Evolutionary conservation across 495 filamentous ascomycete genomes (phyloP), one percentile per base, ranked within the genome.

Genomic region (Trichoderma orchidacearum): DNA sequence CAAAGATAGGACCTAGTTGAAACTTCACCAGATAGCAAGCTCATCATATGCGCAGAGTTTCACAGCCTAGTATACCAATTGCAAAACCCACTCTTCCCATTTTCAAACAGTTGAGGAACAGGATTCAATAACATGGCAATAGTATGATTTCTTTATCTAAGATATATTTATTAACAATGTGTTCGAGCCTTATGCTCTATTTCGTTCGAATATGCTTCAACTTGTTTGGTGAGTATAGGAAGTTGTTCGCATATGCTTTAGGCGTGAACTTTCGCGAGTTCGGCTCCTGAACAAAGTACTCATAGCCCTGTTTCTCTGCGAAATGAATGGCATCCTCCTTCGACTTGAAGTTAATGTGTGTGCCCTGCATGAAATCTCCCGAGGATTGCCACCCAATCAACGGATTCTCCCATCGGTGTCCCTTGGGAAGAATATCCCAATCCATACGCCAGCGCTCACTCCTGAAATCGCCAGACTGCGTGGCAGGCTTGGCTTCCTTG

Each of bases 301-400:
- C 92, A 66, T 97, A 99, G 32, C 94, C 93, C 67, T 99, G 94
- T 80, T 96, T 99, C 75, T 96, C 85, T 18, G 93, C 93, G 64
- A 99, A 99, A 17, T 75, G 69, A 61, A 99, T 91, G 60, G 93
- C 93, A 64, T 95, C 91, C 68, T 99, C 91, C 78, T 95, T 97
- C 53, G 75, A 78, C 72, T 86, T 88, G 80, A 99, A 99, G 66
- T 83, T 84, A 57, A 99, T 68, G 68, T 86, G 77, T 57, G 89
- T 93, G 63, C 89, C 91, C 68, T 99, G 90, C 87, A 97, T 86
- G 62, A 76, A 75, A 71, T 99, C 93, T 21, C 80, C 93, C 50
- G 89, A 94, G 6, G 92, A 96, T 67, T 96, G 90, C 94, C 94
- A 99, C 29, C 93, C 93, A 82, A 97, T 99, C 63, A 97, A 74